Evolutionary conservation across 164 flowering plant species (phyloP), one percentile per base, ranked within the genome.

Genomic region (Litsea cubeba): DNA sequence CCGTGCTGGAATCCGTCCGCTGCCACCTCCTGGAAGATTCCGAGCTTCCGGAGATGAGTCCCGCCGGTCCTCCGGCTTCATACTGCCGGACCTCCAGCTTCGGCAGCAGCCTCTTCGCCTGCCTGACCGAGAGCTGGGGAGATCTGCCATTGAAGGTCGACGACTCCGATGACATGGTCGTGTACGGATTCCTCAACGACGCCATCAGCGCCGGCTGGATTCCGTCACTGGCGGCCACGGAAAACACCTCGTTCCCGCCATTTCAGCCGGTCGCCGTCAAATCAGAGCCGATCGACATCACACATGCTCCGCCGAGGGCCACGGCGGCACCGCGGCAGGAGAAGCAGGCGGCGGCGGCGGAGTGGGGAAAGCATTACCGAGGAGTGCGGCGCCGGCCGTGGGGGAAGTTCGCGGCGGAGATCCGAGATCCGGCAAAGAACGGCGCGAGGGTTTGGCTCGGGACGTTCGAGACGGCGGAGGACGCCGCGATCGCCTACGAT

Each of bases 121-220:
- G 93, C 72, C 78, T 91, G 65, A 82, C 87, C 0, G 93, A 87
- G 1, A 86, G 76, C 20, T 91, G 95, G 98, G 97, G 97, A 0
- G 94, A 89, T 0, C 72, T 92, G 60, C 98, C 98, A 2, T 68
- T 92, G 7, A 87, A 85, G 68, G 90, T 77, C 18, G 85, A 92
- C 69, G 97, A 93, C 73, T 85, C 98, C 0, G 94, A 95, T 35
- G 99, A 95, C 72, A 91, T 95, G 97, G 72, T 93, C 1, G 74
- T 93, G 2, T 89, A 79, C 72, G 84, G 87, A 3, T 76, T 90
- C 11, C 85, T 93, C 65, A 85, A 81, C 5, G 96, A 93, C 63
- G 97, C 95, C 50, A 82, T 87, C 24, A 83, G 28, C 20, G 77
- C 73, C 20, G 97, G 98, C 0, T 91, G 93, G 96, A 72, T 79